Percentiles rank a stretch among this genome's conserved stretches.
phyloP scores from a whole-genome alignment of 2,329 filamentous ascomycete genomes.

The Chalaropsis thielavioides region DNA sequence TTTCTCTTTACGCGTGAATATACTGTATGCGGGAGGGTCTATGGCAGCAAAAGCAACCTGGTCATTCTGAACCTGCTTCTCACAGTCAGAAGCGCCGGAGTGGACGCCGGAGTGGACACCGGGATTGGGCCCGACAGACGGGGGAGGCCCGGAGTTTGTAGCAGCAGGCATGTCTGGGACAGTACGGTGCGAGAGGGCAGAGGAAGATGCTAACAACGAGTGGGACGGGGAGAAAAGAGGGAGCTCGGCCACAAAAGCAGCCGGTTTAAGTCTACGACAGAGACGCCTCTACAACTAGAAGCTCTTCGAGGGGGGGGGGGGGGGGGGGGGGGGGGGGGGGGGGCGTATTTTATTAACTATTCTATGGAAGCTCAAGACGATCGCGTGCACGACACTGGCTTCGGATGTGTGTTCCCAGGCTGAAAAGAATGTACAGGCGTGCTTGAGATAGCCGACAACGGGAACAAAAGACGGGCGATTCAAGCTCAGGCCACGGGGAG shows the following conservation, averaged over 20 bases:
- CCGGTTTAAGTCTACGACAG: not conserved
- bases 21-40: conserved; percentile 18
- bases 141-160: not conserved
- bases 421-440: not conserved
- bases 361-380: not conserved
- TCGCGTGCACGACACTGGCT: no score
- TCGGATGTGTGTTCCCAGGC: not conserved
- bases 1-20: conserved; percentile 22
- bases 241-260: no score
- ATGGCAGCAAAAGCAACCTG: not conserved
- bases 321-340: not conserved
- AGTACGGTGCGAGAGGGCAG: not conserved
- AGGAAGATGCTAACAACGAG: no score
- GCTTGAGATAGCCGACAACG: not conserved
- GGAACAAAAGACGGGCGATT: not conserved
- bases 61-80: not conserved
- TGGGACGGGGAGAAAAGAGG: no score
- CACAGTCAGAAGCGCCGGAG: not conserved
- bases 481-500: not conserved
- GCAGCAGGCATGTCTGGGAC: no score
- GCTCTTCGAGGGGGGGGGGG: not conserved
- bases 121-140: not conserved
- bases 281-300: not conserved
- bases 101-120: not conserved
- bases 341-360: not conserved